phyloP scores from a whole-genome alignment of 129 eudicot genomes.

The Saposhnikovia divaricata region DNA sequence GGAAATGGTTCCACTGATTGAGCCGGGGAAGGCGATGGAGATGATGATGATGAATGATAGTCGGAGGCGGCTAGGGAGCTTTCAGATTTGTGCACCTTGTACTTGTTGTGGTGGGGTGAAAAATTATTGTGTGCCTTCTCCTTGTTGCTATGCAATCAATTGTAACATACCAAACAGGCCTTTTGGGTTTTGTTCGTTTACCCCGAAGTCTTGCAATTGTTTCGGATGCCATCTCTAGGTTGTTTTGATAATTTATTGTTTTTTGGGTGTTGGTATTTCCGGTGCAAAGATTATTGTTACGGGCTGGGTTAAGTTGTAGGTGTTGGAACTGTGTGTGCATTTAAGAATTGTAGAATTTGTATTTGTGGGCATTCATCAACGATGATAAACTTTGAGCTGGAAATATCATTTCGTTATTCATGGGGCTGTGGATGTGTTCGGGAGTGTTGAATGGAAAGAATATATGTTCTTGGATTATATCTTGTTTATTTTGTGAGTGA shows the following conservation, averaged over 20 bases:
- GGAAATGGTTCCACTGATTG: conserved; percentile 57
- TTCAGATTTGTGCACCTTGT: conserved; percentile 76
- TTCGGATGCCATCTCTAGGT: conserved; percentile 54
- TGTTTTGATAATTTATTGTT: not conserved
- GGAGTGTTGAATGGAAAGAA: not conserved
- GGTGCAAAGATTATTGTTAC: conserved; percentile 4
- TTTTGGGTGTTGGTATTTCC: not conserved
- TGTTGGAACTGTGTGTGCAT: not conserved
- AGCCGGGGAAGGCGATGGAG: conserved; percentile 25
- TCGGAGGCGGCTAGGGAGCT: conserved; percentile 56
- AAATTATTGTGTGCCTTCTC: conserved; percentile 70
- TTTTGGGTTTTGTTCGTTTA: conserved; percentile 79
- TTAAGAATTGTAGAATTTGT: conserved; percentile 1
- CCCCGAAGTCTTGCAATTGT: conserved; percentile 92
- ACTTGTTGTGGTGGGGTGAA: conserved; percentile 70
- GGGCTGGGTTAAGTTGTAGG: not conserved
- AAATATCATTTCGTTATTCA: conserved; percentile 2
- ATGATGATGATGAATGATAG: conserved; percentile 62
- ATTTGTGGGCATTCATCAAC: not conserved
- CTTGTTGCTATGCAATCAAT: conserved; percentile 89
- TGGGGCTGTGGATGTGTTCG: not conserved
- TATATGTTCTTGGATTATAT: not conserved
- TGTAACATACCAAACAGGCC: conserved; percentile 97
- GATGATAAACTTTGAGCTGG: conserved; percentile 6
- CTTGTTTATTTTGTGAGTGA: not conserved